Evolutionary conservation across 1,139 yeast species (phyloP), one percentile per base, ranked within the genome.

Genomic region (Nematodospora anomalae): DNA sequence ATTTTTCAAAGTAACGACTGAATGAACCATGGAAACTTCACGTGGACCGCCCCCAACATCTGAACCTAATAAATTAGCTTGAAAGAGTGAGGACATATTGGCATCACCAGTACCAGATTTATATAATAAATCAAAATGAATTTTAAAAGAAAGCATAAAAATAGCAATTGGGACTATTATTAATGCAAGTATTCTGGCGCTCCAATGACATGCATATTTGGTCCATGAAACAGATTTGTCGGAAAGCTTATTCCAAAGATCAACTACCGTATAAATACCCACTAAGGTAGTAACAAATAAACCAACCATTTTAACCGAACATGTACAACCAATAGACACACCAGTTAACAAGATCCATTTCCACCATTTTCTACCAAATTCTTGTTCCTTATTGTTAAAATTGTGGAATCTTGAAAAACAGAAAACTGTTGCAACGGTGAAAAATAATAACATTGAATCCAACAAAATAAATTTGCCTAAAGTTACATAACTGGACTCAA

Each of bases 61-160:
- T 24, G 92, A 79, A 26, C 96, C 96, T 30, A 71, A 64, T 54
- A 92, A 74, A 58, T 88, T 86, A 37, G 98, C 98, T 67, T 92
- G 98, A 78, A 92, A 92, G 47, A 94, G 71, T 0, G 97, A 88
- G 12, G 96, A 86, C 98, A 94, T 94, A 54, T 85, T 85, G 33
- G 96, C 94, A 59, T 92, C 97, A 46, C 98, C 98, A 13, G 97
- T 80, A 46, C 99, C 95, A 10, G 86, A 68, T 48, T 80, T 83
- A 49, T 77, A 78, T 49, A 84, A 70, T 41, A 84, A 66, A 46
- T 79, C 88, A 55, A 84, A 84, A 60, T 84, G 95, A 42, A 83
- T 65, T 53, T 83, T 83, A 69, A 84, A 84, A 40, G 79, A 74
- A 41, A 79, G 55, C 57, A 83, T 60, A 55, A 83, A 84, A 22